Base-by-base conservation (phyloP, 2,329 filamentous ascomycete genomes). In the Hypoxylon sp. region DNA sequence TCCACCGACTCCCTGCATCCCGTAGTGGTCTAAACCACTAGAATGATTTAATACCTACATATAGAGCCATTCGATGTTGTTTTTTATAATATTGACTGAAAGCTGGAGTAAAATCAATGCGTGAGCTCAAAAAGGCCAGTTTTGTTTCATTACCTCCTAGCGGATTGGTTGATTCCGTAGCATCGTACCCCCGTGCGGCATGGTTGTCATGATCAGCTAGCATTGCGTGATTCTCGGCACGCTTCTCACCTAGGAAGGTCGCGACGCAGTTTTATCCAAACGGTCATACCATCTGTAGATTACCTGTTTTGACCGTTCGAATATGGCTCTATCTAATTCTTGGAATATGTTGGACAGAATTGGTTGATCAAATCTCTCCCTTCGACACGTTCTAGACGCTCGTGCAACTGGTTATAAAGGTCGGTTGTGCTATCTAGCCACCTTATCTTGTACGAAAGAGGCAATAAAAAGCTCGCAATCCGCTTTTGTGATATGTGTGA, bases 141-240 rank as follows among this genome's bases (percentile, higher is more conserved):
- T 44, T 44, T 44, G 39, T 44, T 44, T 44, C 39, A 44, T 44
- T 19, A 17, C 17, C 19, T 65, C 37, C 19, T 22, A 64, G 31
- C 9, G 44, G 19, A 47, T 57, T 48, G 58, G 64, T 52, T 50
- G 33, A 42, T 57, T 61, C 60, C n/a, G 68, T 68, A 4, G 55
- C 65, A 71, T 71, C 65, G 65, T 13, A 51, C 19, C 53, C 59
- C 42, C 47, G 19, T 44, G 26, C 42, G 59, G 52, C 69, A 68
- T 67, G 62, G 66, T 63, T 67, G 63, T 69, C 66, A 71, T 70
- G 60, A 53, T 54, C 26, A 39, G 35, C 53, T 19, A 59, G 31
- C 44, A 71, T 73, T 71, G 71, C 71, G 71, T 71, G 67, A 73
- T 73, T 39, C 69, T 68, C 61, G 64, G 69, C 63, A 10, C 31